These are phyloP conservation scores for Penstemon eatonii DNA, from an alignment of 257 asterid species.

Conservation along the genomic window DNA sequence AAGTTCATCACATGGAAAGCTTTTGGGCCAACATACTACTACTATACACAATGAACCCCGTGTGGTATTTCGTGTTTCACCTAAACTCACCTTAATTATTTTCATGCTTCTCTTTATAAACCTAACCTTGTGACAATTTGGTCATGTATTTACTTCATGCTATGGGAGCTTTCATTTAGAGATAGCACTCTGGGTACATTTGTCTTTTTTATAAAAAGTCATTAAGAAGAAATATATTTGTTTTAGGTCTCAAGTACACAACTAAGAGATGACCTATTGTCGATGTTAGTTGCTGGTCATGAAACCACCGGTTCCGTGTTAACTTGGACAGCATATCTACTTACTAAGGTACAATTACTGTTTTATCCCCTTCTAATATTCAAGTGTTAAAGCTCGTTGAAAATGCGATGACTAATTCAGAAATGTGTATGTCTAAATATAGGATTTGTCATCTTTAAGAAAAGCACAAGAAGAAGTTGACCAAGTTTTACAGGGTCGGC, in stretches of 20 bases:
- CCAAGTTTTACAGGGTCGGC: constrained; percentile 70
- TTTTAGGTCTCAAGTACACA: constrained; percentile 83
- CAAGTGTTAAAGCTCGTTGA: no score
- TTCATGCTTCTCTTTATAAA: not conserved
- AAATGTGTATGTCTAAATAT: constrained; percentile 1
- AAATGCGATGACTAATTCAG: not conserved
- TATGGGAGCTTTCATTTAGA: not conserved
- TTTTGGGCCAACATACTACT: not conserved
- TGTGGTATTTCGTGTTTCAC: no score
- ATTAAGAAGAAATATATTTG: constrained; percentile 4
- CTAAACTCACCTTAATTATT: not conserved
- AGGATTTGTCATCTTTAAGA: constrained; percentile 64
- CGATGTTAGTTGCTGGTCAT: constrained; percentile 99
- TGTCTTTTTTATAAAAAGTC: not conserved
- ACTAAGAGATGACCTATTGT: constrained; percentile 89
- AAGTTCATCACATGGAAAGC: not conserved
- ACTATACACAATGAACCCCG: not conserved
- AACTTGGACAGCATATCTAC: constrained; percentile 85
- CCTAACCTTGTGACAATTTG: not conserved
- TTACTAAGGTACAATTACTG: constrained; percentile 71
- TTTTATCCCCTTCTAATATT: not conserved
- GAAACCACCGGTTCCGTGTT: constrained; percentile 97
- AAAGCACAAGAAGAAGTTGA: constrained; percentile 94
- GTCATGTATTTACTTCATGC: not conserved
- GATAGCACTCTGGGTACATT: not conserved